Conservation (phyloP, 2,329 filamentous ascomycete species). For the Fusarium longipes region DNA sequence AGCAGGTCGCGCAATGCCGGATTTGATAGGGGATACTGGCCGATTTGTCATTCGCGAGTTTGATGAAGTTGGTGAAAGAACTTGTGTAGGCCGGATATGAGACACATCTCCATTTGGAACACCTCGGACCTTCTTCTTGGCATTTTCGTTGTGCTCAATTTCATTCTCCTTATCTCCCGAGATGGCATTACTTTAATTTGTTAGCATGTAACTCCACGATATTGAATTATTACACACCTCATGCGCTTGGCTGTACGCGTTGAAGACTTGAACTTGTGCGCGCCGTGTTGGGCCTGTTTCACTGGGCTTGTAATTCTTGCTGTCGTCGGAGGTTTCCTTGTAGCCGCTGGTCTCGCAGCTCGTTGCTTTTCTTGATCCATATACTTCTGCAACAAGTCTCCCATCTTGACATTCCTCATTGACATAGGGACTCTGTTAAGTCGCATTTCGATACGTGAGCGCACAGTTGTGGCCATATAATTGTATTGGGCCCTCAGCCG, state of each 20-base stretch:
- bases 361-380: slow-evolving; percentile 59
- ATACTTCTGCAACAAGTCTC: slow-evolving; percentile 73
- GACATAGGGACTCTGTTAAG: slow-evolving; percentile 89
- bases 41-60: slow-evolving; percentile 75
- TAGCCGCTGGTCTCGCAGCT: slow-evolving; percentile 58
- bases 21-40: slow-evolving; percentile 65
- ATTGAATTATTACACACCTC: slow-evolving; percentile 56
- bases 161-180: slow-evolving; percentile 83
- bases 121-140: slow-evolving; percentile 74
- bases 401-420: slow-evolving; percentile 83
- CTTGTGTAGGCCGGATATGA: slow-evolving; percentile 61
- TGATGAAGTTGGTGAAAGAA: slow-evolving; percentile 84
- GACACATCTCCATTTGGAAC: slow-evolving; percentile 56
- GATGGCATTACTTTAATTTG: slow-evolving; percentile 68
- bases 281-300: slow-evolving; percentile 49
- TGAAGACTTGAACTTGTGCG: slow-evolving; percentile 36
- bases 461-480: slow-evolving; percentile 85
- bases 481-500: slow-evolving; percentile 90
- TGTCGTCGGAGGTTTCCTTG: slow-evolving; percentile 63
- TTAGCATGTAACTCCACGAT: slow-evolving; percentile 31
- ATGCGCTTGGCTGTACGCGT: slow-evolving; percentile 58
- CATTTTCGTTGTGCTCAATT: slow-evolving; percentile 66
- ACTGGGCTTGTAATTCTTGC: slow-evolving; percentile 51
- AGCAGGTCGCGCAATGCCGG: slow-evolving; percentile 66
- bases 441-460: slow-evolving; percentile 89